A percentile compares a stretch with the other conserved stretches of the same genome.
phyloP scores from a whole-genome alignment of 805 yeast species.

The Hanseniaspora meyeri region DNA sequence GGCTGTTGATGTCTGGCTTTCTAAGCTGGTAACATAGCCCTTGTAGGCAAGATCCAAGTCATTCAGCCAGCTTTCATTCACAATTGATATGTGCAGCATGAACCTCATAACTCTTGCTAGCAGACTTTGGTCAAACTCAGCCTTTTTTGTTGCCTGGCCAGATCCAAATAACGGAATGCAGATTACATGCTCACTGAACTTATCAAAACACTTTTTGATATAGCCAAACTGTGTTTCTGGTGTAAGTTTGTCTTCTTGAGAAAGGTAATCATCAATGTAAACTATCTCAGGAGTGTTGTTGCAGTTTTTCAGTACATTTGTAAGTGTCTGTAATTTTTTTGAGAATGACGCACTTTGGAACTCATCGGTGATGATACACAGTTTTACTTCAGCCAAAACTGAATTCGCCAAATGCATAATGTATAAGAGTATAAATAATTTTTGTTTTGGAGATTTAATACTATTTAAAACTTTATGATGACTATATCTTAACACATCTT shows the following conservation, averaged over 20 bases:
- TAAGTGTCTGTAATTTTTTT: neutral
- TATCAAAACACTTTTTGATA: neutral
- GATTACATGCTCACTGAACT: neutral
- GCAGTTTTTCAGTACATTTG: neutral
- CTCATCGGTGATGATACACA: neutral
- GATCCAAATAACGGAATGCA: neutral
- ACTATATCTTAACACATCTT: too few relatives aligned
- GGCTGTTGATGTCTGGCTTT: neutral
- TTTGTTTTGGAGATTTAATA: neutral
- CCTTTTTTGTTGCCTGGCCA: neutral
- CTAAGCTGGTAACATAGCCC: neutral
- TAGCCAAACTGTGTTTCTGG: neutral
- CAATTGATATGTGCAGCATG: slow-evolving; percentile 7
- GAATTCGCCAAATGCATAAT: neutral
- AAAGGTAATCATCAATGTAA: neutral
- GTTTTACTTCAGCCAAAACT: neutral
- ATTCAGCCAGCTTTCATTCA: neutral
- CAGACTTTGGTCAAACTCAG: neutral
- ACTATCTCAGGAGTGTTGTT: neutral
- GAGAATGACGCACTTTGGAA: neutral
- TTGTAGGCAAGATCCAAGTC: neutral
- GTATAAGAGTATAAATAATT: too few relatives aligned
- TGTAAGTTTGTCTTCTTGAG: neutral
- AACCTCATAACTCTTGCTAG: neutral
- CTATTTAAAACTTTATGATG: too few relatives aligned